Evolutionary conservation across 2,329 filamentous ascomycete species (phyloP).

Genomic region (Hypoxylon sp.): DNA sequence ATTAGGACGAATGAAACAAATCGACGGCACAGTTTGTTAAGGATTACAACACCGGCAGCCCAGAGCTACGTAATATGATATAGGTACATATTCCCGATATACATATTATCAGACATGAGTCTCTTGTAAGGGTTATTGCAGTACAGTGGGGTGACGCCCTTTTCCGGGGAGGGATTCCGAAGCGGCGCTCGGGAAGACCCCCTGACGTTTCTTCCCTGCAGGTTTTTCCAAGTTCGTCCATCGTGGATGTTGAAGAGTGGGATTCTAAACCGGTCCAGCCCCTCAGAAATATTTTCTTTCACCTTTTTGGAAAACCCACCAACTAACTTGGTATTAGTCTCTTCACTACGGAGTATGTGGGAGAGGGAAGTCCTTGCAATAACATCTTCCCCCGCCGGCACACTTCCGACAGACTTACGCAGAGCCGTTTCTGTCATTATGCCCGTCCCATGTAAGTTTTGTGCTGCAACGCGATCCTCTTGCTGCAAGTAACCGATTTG

Average conservation of each 20-base stretch:
- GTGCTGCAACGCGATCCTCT: slow-evolving; percentile 28
- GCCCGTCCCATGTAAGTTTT: slow-evolving; percentile 28
- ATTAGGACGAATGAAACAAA: slow-evolving; percentile 25
- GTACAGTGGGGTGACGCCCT: slow-evolving; percentile 34
- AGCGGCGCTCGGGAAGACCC: slow-evolving; percentile 33
- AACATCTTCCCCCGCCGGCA: slow-evolving; percentile 29
- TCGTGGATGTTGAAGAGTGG: slow-evolving; percentile 28
- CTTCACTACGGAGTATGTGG: slow-evolving; percentile 25
- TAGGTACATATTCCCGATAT: slow-evolving; percentile 21
- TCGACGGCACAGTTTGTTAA: slow-evolving; percentile 10
- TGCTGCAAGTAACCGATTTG: slow-evolving; percentile 29
- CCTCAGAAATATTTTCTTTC: slow-evolving; percentile 19
- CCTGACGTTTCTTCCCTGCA: slow-evolving; percentile 29
- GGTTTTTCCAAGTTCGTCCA: slow-evolving; percentile 39
- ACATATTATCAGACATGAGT: slow-evolving; percentile 8
- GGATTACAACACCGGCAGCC: background rate
- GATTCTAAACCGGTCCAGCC: slow-evolving; percentile 38
- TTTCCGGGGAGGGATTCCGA: slow-evolving; percentile 45
- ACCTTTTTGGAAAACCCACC: slow-evolving; percentile 27
- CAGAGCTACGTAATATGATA: slow-evolving; percentile 24
- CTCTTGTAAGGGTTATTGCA: slow-evolving; percentile 14
- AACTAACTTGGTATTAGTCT: slow-evolving; percentile 39
- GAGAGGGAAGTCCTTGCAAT: slow-evolving; percentile 35
- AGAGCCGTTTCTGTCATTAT: slow-evolving; percentile 33
- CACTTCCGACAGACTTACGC: slow-evolving; percentile 32